Evolutionary conservation across 2,329 filamentous ascomycete genomes (phyloP).

Genomic region (Epichloe amarillans): DNA sequence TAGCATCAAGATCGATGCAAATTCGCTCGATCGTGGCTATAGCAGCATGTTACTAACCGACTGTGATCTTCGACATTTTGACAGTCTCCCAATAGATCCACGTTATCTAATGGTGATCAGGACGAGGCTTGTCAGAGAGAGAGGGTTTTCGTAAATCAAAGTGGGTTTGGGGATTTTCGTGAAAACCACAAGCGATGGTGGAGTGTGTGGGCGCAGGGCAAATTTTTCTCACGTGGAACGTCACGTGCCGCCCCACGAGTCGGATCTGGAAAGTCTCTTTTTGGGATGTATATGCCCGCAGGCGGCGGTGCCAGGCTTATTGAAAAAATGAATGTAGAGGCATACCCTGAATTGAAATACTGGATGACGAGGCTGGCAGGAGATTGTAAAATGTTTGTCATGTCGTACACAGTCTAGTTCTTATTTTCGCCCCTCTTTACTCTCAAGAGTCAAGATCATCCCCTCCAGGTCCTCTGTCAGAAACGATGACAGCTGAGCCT

Average conservation of each 20-base stretch:
- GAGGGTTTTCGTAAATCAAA: conserved; percentile 6
- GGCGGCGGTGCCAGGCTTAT: background rate
- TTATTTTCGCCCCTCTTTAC: background rate
- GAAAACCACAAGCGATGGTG: conserved; percentile 11
- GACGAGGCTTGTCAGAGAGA: conserved; percentile 17
- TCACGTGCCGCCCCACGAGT: conserved; percentile 16
- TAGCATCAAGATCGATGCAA: conserved; percentile 14
- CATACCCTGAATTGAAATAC: background rate
- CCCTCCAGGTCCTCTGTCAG: background rate
- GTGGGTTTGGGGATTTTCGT: conserved; percentile 10
- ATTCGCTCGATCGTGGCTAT: background rate
- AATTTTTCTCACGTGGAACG: conserved; percentile 19
- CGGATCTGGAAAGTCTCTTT: background rate
- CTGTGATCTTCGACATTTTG: conserved; percentile 80
- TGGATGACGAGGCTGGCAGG: background rate
- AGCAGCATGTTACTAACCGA: conserved; percentile 32
- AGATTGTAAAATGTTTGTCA: conserved; percentile 1
- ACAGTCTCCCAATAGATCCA: conserved; percentile 75
- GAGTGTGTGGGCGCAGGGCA: conserved; percentile 18
- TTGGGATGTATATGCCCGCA: background rate
- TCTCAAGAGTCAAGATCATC: background rate
- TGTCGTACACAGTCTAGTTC: background rate
- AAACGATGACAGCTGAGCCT: conserved; percentile 9
- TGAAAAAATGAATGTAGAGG: background rate
- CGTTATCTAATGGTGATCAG: conserved; percentile 57